phyloP scores from a whole-genome alignment of 352 stramenopile species.

The Phytophthora litchii region DNA sequence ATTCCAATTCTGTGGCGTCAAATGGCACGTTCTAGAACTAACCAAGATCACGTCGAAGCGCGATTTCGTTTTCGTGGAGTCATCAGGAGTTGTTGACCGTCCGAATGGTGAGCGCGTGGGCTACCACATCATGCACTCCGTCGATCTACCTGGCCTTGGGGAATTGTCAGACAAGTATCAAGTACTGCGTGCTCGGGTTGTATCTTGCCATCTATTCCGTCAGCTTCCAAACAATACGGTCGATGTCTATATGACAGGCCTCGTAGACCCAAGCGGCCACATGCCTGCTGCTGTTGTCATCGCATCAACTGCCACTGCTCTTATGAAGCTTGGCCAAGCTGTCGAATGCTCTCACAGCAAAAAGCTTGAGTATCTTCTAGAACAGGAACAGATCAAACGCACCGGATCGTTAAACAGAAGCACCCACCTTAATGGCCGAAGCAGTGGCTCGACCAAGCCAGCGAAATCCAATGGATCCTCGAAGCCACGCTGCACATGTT shows the following conservation, averaged over 20 bases:
- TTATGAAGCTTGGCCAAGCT: slow-evolving; percentile 41
- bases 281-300: slow-evolving; percentile 47
- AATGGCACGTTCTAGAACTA: slow-evolving; percentile 45
- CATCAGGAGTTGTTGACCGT: slow-evolving; percentile 39
- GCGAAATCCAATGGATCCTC: slow-evolving; percentile 4
- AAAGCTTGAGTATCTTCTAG: slow-evolving; percentile 63
- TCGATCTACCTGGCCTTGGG: slow-evolving; percentile 49
- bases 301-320: slow-evolving; percentile 42
- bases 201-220: slow-evolving; percentile 55
- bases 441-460: slow-evolving; percentile 6
- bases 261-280: slow-evolving; percentile 48
- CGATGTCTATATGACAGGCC: slow-evolving; percentile 60
- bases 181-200: slow-evolving; percentile 50
- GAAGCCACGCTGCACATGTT: slow-evolving; percentile 30
- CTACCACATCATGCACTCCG: slow-evolving; percentile 68
- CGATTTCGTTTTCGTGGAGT: slow-evolving; percentile 70
- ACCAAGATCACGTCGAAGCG: slow-evolving; percentile 55
- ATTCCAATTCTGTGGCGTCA: slow-evolving; percentile 55
- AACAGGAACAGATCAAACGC: slow-evolving; percentile 34
- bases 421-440: slow-evolving; percentile 19
- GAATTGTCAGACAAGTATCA: slow-evolving; percentile 60
- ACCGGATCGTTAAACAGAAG: slow-evolving; percentile 8
- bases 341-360: slow-evolving; percentile 65
- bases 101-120: slow-evolving; percentile 49
- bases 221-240: slow-evolving; percentile 39